Base-by-base conservation (phyloP, 2,329 filamentous ascomycete species). In the Fusarium virguliforme region DNA sequence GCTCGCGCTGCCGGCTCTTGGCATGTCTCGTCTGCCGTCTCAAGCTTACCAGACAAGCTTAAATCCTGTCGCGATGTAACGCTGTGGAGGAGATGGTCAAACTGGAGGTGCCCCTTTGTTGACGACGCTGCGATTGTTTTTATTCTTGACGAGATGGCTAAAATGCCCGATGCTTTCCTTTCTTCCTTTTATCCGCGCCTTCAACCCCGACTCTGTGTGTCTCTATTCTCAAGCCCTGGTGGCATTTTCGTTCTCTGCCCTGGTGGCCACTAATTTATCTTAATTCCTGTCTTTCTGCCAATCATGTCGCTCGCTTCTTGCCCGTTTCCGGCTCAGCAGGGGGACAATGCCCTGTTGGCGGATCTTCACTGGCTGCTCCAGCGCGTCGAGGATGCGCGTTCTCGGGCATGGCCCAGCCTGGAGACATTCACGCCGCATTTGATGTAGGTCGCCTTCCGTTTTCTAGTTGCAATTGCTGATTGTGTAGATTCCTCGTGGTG, bases 401-500 rank as follows among this genome's bases (percentile, higher is more conserved):
- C 15, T 73, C 72, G 1, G 68, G 62, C 2, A 38, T 62, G 3
- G 37, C 65, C 3, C 72, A 74, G 13, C 65, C 67, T 13, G 72
- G 72, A 0, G 72, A 74, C 1, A 56, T 74, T 2, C 70, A 74
- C 32, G 67, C 72, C 2, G 72, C 72, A 6, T 74, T 74, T n/a
- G 67, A 74, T 46, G 71, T 74, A n/a, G 40, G 63, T 43, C 22
- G 9, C 0, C 0, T 0, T 37, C n/a, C 24, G 30, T 9, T n/a
- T 3, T 2, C 4, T 5, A 2, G 37, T 0, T 24, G 9, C 4
- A 26, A n/a, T 0, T 0, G 6, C 40, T 60, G 6, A 59, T 9
- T 9, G 13, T 28, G 0, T 3, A 85, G 84, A 85, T 86, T 34
- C 83, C 84, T 1, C 76, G 78, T 32, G 84, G 83, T 1, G 79